phyloP scores from a whole-genome alignment of 352 stramenopile genomes.

The Phytophthora citricola region DNA sequence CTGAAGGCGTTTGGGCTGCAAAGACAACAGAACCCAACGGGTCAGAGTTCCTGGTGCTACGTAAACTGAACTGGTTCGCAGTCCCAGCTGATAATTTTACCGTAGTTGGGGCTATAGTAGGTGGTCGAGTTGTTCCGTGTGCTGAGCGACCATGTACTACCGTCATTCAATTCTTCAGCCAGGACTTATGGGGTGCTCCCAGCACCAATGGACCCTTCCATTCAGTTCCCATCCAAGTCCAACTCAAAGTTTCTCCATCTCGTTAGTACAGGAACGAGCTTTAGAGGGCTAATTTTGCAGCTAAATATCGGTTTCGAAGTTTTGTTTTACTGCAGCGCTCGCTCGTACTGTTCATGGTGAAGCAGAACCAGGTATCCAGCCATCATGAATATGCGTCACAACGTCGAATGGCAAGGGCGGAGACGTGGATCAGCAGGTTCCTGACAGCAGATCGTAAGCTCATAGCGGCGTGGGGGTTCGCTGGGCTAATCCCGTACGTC shows the following conservation, averaged over 20 bases:
- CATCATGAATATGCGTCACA: slow-evolving; percentile 1
- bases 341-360: neutral
- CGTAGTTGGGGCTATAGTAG: slow-evolving; percentile 12
- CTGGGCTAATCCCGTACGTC: slow-evolving; percentile 22
- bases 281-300: slow-evolving; percentile 5
- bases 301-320: slow-evolving; percentile 3
- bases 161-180: slow-evolving; percentile 11
- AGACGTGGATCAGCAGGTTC: neutral
- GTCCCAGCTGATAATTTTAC: slow-evolving; percentile 9
- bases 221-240: too few relatives aligned
- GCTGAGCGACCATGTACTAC: neutral
- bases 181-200: slow-evolving; percentile 3
- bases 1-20: slow-evolving; percentile 29
- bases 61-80: slow-evolving; percentile 18
- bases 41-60: slow-evolving; percentile 12
- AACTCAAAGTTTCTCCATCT: neutral
- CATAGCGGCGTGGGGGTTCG: slow-evolving; percentile 10
- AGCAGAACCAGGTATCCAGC: neutral
- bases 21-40: slow-evolving; percentile 9
- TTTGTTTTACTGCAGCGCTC: neutral
- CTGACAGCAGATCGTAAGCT: slow-evolving; percentile 15
- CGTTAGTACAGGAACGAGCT: too few relatives aligned
- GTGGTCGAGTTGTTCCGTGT: slow-evolving; percentile 14
- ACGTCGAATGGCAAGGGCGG: neutral
- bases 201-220: too few relatives aligned